These are phyloP conservation scores for Pilasporangium apinafurcum DNA, from an alignment of 352 stramenopile genomes.

Conservation along the genomic window DNA sequence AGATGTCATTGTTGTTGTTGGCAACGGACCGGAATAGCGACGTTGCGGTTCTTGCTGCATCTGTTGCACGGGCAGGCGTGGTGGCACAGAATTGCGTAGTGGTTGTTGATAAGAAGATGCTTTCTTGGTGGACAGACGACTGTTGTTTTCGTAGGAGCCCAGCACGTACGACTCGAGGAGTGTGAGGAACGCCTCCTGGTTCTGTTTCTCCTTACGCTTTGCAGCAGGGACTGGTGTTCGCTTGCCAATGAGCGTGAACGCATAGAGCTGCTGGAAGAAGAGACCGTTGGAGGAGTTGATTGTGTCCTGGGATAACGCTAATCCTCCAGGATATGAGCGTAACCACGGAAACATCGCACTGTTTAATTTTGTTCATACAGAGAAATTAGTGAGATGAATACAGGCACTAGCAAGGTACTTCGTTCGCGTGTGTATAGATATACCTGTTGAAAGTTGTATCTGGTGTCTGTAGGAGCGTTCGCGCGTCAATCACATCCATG, in stretches of 20 bases:
- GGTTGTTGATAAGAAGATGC: constrained; percentile 4
- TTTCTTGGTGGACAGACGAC: neutral
- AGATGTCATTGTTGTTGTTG: constrained; percentile 1
- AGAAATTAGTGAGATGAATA: neutral
- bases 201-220: constrained; percentile 49
- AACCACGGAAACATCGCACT: constrained; percentile 75
- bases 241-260: constrained; percentile 71
- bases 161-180: constrained; percentile 64
- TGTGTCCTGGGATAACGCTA: constrained; percentile 42
- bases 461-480: constrained; percentile 56
- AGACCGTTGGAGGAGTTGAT: constrained; percentile 62
- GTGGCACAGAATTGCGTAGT: no score
- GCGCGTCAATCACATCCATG: constrained; percentile 79
- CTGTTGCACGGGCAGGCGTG: no score
- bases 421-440: no score
- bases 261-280: constrained; percentile 84
- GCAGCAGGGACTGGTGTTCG: constrained; percentile 30
- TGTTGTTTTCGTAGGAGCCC: constrained; percentile 46
- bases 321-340: constrained; percentile 47
- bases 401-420: neutral
- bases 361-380: neutral
- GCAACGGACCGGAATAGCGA: neutral
- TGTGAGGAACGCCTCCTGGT: constrained; percentile 55
- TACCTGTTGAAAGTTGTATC: constrained; percentile 54
- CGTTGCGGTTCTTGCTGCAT: constrained; percentile 2